Evolutionary conservation across 352 stramenopile genomes (phyloP).

Genomic region (Phytophthora palmivora): DNA sequence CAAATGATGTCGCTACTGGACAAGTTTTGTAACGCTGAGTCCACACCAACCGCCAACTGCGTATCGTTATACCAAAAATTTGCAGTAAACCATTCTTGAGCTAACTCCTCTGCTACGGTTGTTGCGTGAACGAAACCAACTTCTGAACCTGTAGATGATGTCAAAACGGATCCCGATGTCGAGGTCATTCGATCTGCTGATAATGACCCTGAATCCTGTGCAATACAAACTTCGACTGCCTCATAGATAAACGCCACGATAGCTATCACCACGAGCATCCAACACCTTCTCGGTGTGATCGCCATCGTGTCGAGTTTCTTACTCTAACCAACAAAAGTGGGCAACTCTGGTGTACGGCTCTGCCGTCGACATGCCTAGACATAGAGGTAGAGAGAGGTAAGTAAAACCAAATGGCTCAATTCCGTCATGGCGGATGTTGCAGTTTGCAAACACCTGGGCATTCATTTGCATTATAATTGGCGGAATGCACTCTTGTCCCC

Average conservation of each 20-base stretch:
- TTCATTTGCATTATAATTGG: conserved; percentile 5
- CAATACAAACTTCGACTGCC: conserved; percentile 7
- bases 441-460: background rate
- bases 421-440: conserved; percentile 29
- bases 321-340: conserved; percentile 15
- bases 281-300: conserved; percentile 22
- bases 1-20: conserved; percentile 37
- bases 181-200: conserved; percentile 6
- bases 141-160: conserved; percentile 17
- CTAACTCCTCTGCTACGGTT: conserved; percentile 30
- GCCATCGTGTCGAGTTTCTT: conserved; percentile 32
- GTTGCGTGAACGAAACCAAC: conserved; percentile 26
- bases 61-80: conserved; percentile 43
- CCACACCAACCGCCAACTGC: conserved; percentile 38
- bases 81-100: conserved; percentile 38
- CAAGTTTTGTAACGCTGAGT: conserved; percentile 32
- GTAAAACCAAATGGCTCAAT: conserved; percentile 31
- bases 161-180: conserved; percentile 7
- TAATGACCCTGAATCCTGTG: conserved; percentile 15
- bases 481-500: conserved; percentile 24
- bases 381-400: conserved; percentile 27
- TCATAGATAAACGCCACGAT: conserved; percentile 28
- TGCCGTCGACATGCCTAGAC: conserved; percentile 15
- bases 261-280: conserved; percentile 12
- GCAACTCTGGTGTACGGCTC: conserved; percentile 1